A percentile compares a stretch with the other conserved stretches of the same genome.
Evolutionary conservation across 345 rosid genomes (phyloP).

Genomic region (Pelargonium nanum): DNA sequence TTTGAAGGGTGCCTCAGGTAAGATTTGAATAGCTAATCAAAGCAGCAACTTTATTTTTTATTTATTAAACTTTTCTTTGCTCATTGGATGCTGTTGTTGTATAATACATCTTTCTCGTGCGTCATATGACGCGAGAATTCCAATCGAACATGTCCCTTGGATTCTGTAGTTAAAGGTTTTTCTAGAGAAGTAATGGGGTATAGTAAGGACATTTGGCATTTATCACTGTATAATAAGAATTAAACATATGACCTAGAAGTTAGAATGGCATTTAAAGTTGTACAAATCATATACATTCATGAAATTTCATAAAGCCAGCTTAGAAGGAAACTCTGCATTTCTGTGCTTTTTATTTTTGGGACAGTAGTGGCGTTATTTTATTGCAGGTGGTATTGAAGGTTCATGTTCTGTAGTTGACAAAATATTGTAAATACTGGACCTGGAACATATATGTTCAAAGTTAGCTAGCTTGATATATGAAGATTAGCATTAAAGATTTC

Average conservation of each 20-base stretch:
- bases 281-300: too few species aligned
- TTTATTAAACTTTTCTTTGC: neutral
- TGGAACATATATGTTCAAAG: neutral
- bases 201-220: too few species aligned
- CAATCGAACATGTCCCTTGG: too few species aligned
- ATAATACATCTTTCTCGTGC: neutral
- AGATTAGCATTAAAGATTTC: neutral
- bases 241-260: too few species aligned
- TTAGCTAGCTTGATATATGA: neutral
- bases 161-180: too few species aligned
- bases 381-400: neutral
- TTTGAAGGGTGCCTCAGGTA: constrained; percentile 86
- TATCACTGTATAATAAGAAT: too few species aligned
- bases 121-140: too few species aligned
- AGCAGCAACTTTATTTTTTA: neutral
- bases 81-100: neutral
- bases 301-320: neutral
- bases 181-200: too few species aligned
- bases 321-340: too few species aligned
- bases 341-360: neutral
- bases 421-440: neutral
- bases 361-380: neutral
- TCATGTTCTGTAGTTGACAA: neutral
- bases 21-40: constrained; percentile 6
- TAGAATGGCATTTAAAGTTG: too few species aligned